Conservation (phyloP, 306 rosid genomes). For the Lathyrus tuberosus region DNA sequence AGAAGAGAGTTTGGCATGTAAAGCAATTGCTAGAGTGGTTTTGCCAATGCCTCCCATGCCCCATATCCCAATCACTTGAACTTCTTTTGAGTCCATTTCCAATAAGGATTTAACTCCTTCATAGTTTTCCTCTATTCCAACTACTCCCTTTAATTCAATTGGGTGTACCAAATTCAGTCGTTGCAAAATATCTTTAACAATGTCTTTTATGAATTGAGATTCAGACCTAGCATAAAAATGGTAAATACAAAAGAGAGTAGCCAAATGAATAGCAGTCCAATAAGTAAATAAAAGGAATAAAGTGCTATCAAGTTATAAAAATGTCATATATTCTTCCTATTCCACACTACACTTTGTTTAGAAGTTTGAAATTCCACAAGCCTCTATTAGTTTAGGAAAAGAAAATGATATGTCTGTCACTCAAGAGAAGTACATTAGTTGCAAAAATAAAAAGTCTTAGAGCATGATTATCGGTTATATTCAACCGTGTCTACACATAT, state of each 20-base stretch:
- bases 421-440: too few relatives aligned
- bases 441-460: too few relatives aligned
- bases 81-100: neutral
- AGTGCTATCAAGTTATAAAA: neutral
- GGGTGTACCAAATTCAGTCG: neutral
- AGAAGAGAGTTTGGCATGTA: constrained; percentile 10
- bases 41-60: constrained; percentile 7
- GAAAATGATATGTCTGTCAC: too few relatives aligned
- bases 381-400: too few relatives aligned
- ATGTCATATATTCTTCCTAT: neutral
- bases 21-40: constrained; percentile 20
- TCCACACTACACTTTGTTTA: neutral
- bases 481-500: too few relatives aligned
- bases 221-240: constrained; percentile 28
- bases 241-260: neutral
- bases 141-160: neutral
- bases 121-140: constrained; percentile 28
- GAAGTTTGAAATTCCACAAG: too few relatives aligned
- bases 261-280: neutral
- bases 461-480: too few relatives aligned
- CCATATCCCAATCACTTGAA: constrained; percentile 3
- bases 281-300: neutral
- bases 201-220: neutral
- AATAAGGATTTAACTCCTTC: neutral
- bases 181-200: neutral